Percentiles rank a stretch among this genome's conserved stretches.
phyloP scores from a whole-genome alignment of 257 asterid species.

The Scutellaria galericulata region DNA sequence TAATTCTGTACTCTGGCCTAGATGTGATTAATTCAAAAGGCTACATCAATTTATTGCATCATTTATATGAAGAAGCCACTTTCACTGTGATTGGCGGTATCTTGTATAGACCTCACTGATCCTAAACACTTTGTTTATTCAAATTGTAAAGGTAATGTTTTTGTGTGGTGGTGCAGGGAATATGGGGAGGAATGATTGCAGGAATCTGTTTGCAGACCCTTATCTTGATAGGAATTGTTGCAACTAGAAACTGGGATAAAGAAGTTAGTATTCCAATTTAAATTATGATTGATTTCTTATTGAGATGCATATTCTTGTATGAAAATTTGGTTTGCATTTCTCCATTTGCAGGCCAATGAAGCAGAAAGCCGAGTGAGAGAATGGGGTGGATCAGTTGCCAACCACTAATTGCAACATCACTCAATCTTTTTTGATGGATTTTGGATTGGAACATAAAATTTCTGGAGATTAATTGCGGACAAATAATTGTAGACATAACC shows the following conservation, averaged over 20 bases:
- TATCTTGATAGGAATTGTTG: conserved; percentile 55
- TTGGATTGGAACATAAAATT: no score
- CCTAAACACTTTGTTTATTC: no score
- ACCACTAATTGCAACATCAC: conserved; percentile 31
- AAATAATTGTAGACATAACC: no score
- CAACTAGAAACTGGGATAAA: conserved; percentile 75
- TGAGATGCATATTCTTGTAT: background rate
- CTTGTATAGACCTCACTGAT: no score
- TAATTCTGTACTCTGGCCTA: background rate
- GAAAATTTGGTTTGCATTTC: background rate
- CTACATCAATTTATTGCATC: background rate
- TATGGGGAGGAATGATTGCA: conserved; percentile 90
- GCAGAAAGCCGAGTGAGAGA: conserved; percentile 61
- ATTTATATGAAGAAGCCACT: background rate
- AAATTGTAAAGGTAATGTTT: background rate
- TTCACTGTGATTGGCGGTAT: background rate
- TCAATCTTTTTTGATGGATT: no score
- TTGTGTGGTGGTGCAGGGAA: conserved; percentile 59
- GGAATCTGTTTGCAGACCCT: conserved; percentile 77
- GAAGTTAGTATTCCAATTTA: conserved; percentile 50
- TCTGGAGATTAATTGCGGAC: no score
- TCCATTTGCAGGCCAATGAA: conserved; percentile 53
- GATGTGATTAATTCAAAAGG: conserved; percentile 1
- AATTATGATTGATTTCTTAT: background rate
- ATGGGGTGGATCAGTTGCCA: conserved; percentile 62